Evolutionary conservation across 1,284 basidiomycete genomes (phyloP).

Genomic region (Meripilus lineatus): DNA sequence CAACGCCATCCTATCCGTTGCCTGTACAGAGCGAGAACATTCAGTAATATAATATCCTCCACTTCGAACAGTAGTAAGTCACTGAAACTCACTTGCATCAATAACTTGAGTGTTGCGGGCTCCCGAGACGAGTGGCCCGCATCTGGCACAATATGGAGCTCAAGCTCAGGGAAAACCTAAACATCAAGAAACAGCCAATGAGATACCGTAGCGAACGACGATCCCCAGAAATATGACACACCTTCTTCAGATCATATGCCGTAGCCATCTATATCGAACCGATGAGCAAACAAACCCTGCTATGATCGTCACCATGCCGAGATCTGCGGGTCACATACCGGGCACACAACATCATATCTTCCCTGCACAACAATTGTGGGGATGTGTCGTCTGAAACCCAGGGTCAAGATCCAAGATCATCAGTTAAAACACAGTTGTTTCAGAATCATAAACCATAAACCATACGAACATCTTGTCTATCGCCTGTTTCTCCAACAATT

Average conservation of each 20-base stretch:
- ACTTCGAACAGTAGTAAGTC: too few species aligned
- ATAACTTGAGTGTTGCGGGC: conserved; percentile 63
- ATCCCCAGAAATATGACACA: conserved; percentile 1
- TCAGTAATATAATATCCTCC: too few species aligned
- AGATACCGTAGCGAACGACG: background rate
- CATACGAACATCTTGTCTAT: conserved; percentile 82
- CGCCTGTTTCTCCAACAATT: conserved; percentile 77
- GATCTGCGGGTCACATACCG: too few species aligned
- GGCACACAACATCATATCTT: conserved; percentile 77
- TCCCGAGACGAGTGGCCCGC: conserved; percentile 90
- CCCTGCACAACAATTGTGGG: conserved; percentile 87
- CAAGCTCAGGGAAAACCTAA: conserved; percentile 74
- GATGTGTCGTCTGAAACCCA: conserved; percentile 64
- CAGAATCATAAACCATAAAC: background rate
- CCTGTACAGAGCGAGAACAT: too few species aligned
- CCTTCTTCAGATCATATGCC: conserved; percentile 76
- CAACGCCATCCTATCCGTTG: too few species aligned
- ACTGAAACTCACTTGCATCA: conserved; percentile 70
- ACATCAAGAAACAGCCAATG: background rate
- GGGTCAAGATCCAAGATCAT: conserved; percentile 3
- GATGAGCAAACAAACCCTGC: too few species aligned
- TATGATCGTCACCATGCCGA: too few species aligned
- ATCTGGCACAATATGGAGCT: conserved; percentile 81
- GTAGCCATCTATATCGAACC: conserved; percentile 81
- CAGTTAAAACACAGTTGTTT: conserved; percentile 8